These are phyloP conservation scores for Capsicum baccatum DNA, from an alignment of 257 asterid genomes.

Conservation along the genomic window DNA sequence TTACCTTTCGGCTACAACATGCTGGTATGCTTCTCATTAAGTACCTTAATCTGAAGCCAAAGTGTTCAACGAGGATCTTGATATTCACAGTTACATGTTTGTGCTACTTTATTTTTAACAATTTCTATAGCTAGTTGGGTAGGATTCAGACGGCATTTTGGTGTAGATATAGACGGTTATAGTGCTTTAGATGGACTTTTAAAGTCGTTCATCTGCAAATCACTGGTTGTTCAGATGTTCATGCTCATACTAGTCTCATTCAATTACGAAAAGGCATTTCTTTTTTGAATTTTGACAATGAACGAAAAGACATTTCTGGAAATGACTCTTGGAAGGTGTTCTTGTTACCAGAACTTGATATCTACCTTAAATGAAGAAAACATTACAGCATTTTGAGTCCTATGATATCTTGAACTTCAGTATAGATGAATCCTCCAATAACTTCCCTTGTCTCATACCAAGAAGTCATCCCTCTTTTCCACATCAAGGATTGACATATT, in stretches of 20 bases:
- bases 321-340: background rate
- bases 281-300: no score
- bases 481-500: background rate
- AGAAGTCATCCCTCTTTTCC: background rate
- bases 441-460: background rate
- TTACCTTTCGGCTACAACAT: background rate
- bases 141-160: background rate
- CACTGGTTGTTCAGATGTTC: slow-evolving; percentile 10
- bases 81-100: background rate
- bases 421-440: background rate
- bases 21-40: slow-evolving; percentile 15
- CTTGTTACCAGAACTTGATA: background rate
- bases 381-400: background rate
- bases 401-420: background rate
- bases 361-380: background rate
- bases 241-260: slow-evolving; percentile 16
- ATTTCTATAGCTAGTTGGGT: slow-evolving; percentile 14
- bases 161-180: background rate
- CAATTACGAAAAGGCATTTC: background rate
- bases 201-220: background rate
- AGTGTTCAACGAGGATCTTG: background rate
- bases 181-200: background rate
- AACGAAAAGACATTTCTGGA: no score
- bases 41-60: slow-evolving; percentile 1
- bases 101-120: slow-evolving; percentile 12